Evolutionary conservation across 2,329 filamentous ascomycete species (phyloP).

Genomic region (Madurella mycetomatis): DNA sequence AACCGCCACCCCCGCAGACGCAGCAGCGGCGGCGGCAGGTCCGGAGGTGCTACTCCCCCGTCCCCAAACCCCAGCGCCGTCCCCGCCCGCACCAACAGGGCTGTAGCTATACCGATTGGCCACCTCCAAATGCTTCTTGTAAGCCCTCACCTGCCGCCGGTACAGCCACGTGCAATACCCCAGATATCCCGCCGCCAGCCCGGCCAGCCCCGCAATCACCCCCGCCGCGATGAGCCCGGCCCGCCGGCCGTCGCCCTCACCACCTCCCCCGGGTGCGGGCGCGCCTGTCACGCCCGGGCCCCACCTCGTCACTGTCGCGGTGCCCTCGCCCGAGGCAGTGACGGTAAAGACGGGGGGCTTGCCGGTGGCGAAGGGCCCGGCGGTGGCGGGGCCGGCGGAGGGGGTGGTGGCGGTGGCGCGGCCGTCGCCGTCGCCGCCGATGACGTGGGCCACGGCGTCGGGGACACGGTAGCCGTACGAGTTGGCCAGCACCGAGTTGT

Average conservation of each 20-base stretch:
- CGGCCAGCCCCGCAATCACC: slow-evolving; percentile 61
- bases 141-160: slow-evolving; percentile 63
- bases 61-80: slow-evolving; percentile 1
- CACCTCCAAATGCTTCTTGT: slow-evolving; percentile 65
- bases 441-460: slow-evolving; percentile 50
- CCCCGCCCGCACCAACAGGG: background rate
- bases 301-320: slow-evolving; percentile 40
- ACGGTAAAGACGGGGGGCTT: slow-evolving; percentile 65
- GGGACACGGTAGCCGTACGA: slow-evolving; percentile 65
- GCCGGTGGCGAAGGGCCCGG: slow-evolving; percentile 67
- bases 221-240: slow-evolving; percentile 44
- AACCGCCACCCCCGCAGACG: background rate
- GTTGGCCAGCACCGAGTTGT: slow-evolving; percentile 50
- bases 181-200: slow-evolving; percentile 58
- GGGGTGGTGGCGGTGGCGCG: slow-evolving; percentile 62
- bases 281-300: slow-evolving; percentile 36
- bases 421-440: slow-evolving; percentile 30
- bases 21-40: background rate
- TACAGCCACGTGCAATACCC: slow-evolving; percentile 72
- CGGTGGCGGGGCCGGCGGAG: slow-evolving; percentile 56
- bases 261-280: background rate
- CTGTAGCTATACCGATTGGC: slow-evolving; percentile 47
- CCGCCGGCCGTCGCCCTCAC: slow-evolving; percentile 4
- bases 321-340: slow-evolving; percentile 43
- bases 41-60: background rate